These are phyloP conservation scores for Emericellopsis cladophorae DNA, from an alignment of 2,329 filamentous ascomycete genomes.

Conservation along the genomic window DNA sequence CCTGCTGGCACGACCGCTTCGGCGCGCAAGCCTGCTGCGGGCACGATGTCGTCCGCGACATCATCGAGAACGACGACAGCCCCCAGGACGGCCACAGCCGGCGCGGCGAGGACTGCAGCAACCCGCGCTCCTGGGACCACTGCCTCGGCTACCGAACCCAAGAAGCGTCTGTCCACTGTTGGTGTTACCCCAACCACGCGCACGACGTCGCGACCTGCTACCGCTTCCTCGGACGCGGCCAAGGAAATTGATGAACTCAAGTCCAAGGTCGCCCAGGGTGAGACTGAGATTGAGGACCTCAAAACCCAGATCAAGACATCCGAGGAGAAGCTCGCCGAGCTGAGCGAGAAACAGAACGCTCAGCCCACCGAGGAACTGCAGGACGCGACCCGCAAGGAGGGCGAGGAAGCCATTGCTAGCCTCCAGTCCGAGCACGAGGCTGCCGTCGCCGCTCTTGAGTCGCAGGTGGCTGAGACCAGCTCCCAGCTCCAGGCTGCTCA, in stretches of 20 bases:
- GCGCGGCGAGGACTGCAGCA: conserved; percentile 19
- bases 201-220: conserved; percentile 21
- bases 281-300: conserved; percentile 42
- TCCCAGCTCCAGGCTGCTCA: conserved; percentile 39
- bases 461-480: conserved; percentile 32
- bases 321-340: conserved; percentile 40
- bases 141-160: conserved; percentile 30
- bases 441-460: conserved; percentile 31
- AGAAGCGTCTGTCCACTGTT: conserved; percentile 44
- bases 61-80: conserved; percentile 15
- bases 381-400: conserved; percentile 26
- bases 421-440: conserved; percentile 37
- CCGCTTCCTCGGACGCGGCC: conserved; percentile 24
- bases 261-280: conserved; percentile 43
- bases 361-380: conserved; percentile 21
- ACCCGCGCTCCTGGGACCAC: conserved; percentile 22
- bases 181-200: conserved; percentile 19
- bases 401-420: conserved; percentile 28
- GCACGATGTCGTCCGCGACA: conserved; percentile 15
- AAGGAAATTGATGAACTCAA: conserved; percentile 51
- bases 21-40: conserved; percentile 19
- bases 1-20: conserved; percentile 17
- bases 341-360: conserved; percentile 36
- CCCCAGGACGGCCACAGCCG: conserved; percentile 11
- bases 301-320: conserved; percentile 43